Percentiles rank a stretch among this genome's conserved stretches.
phyloP scores from a whole-genome alignment of 106 monocot genomes.

The Agapanthus africanus region DNA sequence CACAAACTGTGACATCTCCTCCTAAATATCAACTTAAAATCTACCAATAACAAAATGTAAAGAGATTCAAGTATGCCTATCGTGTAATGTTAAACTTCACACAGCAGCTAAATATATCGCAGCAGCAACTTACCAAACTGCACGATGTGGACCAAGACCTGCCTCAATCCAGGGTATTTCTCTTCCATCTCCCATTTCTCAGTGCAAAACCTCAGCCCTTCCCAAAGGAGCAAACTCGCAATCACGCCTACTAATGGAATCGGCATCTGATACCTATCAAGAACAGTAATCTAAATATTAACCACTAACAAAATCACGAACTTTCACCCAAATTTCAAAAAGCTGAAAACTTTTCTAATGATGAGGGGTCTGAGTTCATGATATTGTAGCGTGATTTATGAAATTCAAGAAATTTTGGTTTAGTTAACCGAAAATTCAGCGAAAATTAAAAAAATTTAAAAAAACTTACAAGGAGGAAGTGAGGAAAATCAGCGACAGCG shows the following conservation, averaged over 20 bases:
- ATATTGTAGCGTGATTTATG: too few relatives aligned
- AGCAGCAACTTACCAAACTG: constrained; percentile 60
- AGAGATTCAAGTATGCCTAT: too few relatives aligned
- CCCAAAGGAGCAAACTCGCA: constrained; percentile 60
- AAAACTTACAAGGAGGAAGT: constrained; percentile 64
- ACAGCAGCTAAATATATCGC: too few relatives aligned
- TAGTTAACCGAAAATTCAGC: too few relatives aligned
- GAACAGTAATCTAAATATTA: too few relatives aligned
- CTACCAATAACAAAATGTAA: background rate
- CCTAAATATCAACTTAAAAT: background rate
- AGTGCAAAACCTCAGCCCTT: constrained; percentile 47
- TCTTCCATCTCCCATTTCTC: constrained; percentile 46
- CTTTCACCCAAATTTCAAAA: background rate
- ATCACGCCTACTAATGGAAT: constrained; percentile 55
- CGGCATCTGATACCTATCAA: constrained; percentile 79
- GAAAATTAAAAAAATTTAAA: background rate
- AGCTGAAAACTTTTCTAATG: too few relatives aligned
- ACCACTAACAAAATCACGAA: too few relatives aligned
- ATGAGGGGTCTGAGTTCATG: too few relatives aligned
- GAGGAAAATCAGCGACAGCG: constrained; percentile 28
- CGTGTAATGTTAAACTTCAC: too few relatives aligned
- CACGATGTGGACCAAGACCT: constrained; percentile 26
- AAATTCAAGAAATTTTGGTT: too few relatives aligned
- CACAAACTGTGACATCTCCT: too few relatives aligned
- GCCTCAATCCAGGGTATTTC: constrained; percentile 32